phyloP scores from a whole-genome alignment of 2,329 filamentous ascomycete species.

The Aspergillus alliaceus region DNA sequence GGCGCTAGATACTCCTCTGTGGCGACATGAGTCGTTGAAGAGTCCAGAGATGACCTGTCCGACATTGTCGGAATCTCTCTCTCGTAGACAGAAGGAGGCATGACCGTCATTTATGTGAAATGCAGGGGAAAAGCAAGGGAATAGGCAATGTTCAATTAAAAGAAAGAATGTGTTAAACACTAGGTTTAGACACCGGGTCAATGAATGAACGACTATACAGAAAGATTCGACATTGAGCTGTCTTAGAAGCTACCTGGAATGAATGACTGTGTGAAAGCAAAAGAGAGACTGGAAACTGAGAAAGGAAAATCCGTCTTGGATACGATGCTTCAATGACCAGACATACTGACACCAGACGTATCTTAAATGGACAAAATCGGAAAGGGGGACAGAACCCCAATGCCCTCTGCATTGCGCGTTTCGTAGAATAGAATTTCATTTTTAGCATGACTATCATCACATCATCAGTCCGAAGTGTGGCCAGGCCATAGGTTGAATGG shows the following conservation, averaged over 20 bases:
- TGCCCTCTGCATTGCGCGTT: slow-evolving; percentile 14
- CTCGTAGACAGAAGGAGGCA: slow-evolving; percentile 3
- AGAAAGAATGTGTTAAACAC: neutral
- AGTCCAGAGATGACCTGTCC: slow-evolving; percentile 11
- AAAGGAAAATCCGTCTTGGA: neutral
- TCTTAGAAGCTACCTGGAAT: neutral
- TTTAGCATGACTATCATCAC: slow-evolving; percentile 14
- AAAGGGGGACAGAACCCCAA: neutral
- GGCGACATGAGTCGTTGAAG: slow-evolving; percentile 12
- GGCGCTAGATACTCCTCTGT: slow-evolving; percentile 8
- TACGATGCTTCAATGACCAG: neutral
- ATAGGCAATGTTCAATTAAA: neutral
- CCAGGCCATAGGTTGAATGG: slow-evolving; percentile 1
- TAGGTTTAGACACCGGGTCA: neutral
- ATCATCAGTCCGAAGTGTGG: slow-evolving; percentile 9
- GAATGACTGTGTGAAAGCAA: neutral
- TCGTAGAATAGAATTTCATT: slow-evolving; percentile 5
- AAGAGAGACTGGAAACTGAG: neutral
- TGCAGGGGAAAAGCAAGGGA: neutral
- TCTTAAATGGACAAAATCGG: slow-evolving; percentile 2
- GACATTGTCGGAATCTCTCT: slow-evolving; percentile 3
- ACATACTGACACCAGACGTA: neutral
- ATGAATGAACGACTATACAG: neutral
- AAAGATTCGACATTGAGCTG: neutral
- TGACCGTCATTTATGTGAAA: slow-evolving; percentile 3